These are phyloP conservation scores for Streptanthus diversifolius DNA, from an alignment of 345 rosid genomes.

Conservation along the genomic window DNA sequence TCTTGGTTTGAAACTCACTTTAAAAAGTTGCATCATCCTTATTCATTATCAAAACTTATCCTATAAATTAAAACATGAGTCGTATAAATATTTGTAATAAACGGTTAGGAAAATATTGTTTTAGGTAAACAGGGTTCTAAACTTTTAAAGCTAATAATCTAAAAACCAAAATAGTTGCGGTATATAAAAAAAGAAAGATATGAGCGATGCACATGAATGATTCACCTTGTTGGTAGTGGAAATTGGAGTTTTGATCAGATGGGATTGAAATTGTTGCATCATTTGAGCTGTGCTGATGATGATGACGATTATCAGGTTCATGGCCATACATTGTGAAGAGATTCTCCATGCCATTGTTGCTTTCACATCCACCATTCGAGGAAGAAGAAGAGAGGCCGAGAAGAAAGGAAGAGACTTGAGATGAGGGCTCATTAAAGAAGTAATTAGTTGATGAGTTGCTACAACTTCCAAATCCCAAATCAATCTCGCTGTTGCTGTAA, in stretches of 20 bases:
- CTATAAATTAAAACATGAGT: neutral
- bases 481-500: conserved; percentile 4
- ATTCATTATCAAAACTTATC: neutral
- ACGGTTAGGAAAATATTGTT: neutral
- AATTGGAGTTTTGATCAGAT: conserved; percentile 45
- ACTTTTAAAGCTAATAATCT: neutral
- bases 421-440: conserved; percentile 10
- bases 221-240: conserved; percentile 66
- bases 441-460: conserved; percentile 24
- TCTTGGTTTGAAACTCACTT: conserved; percentile 2
- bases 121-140: neutral
- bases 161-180: neutral
- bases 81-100: neutral
- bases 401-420: conserved; percentile 23
- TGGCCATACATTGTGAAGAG: conserved; percentile 45
- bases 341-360: conserved; percentile 41
- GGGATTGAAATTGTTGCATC: conserved; percentile 44
- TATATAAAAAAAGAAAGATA: neutral
- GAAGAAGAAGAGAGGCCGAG: conserved; percentile 15
- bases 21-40: neutral
- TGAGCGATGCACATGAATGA: conserved; percentile 22
- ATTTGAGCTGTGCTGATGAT: conserved; percentile 31
- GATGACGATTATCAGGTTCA: conserved; percentile 39
- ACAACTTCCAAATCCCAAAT: conserved; percentile 35
- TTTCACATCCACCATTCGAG: conserved; percentile 35